Base-by-base conservation (phyloP, 495 filamentous ascomycete species). In the Achaetomiella virescens region DNA sequence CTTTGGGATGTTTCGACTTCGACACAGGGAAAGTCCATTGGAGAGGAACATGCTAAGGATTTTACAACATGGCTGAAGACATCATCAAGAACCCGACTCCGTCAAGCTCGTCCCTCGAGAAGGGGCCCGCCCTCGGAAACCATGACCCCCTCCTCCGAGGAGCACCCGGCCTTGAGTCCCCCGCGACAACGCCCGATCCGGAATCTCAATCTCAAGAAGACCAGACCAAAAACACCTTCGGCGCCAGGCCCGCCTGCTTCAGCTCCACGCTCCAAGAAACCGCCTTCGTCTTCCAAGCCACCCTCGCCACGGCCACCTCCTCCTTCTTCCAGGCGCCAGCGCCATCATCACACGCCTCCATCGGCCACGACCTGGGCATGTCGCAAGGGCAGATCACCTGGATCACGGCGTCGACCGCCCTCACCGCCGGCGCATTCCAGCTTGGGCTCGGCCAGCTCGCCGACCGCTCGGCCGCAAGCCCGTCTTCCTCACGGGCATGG, bases 311-410 rank as follows among this genome's bases (percentile, higher is more conserved):
- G 18, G 84, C 81, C 2, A 81, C 84, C 61, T 70, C 74, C 12
- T 78, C 82, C 0, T 84, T 88, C 60, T 72, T 83, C 21, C 72
- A 72, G 86, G 85, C 6, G 72, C 77, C 15, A 74, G 78, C 14
- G 75, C 81, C 3, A 83, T 86, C 14, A 81, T 87, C 43, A 84
- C 84, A n/a, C 0, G 81, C 80, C 4, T 79, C 79, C 27, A 84
- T 88, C 54, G 83, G 80, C 7, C 60, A 59, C 10, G 81, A 85
- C 61, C 63, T 89, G 43, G 60, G 79, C 15, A 88, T 89, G 86
- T 81, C 80, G 7, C 81, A 79, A 41, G 81, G 83, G 3, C 75
- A 89, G 61, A 82, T 88, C 41, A 86, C 83, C 10, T 89, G 86
- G 86, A 84, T 88, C n/a, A 78, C 74, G 52, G 82, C 82, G n/a